Base-by-base conservation (phyloP, 1,284 basidiomycete species). In the Ustilago trichophora region DNA sequence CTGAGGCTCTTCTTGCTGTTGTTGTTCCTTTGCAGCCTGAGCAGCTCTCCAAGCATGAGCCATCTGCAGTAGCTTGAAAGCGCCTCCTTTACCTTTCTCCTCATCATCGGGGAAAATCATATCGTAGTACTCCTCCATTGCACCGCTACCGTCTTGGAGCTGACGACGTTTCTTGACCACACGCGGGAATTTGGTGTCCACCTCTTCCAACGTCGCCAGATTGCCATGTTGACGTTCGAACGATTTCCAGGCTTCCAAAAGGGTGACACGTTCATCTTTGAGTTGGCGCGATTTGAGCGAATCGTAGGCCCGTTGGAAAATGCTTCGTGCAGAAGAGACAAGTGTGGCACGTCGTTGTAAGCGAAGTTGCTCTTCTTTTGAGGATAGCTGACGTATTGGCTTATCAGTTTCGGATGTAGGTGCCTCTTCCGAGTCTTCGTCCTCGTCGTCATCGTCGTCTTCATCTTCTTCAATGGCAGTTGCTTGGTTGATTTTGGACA, bases 221-320 rank as follows among this genome's bases (percentile, higher is more conserved):
- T 58, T 85, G 16, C 93, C 93, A 70, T 92, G 85, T 40, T 87
- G 85, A 68, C 88, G 85, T 83, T 98, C 94, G 78, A 94, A 94
- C 4, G 87, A 85, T 83, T 94, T 95, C 94, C 94, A 98, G 1
- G 91, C 89, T 80, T 94, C 91, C 18, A 97, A 86, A 10, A 98
- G 84, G 6, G 91, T 88, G 35, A 93, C 91, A 50, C 93, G 91
- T 90, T 97, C 92, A 76, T 90, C 90, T 82, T 96, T 96, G 49
- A 95, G 84, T 5, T 86, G 87, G 72, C 89, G 89, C 36, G 80
- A 83, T 81, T 91, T 92, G 71, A 97, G 85, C 76, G 92, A 90
- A 70, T 89, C 89, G 83, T 96, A 97, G 0, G 88, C 93, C 22
- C 91, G 85, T 70, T 91, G 87, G 73, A 95, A 95, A 35, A 96